Percentiles rank a stretch among this genome's conserved stretches.
These are phyloP conservation scores for Metschnikowia rubicola DNA, from an alignment of 805 yeast species.

Conservation along the genomic window DNA sequence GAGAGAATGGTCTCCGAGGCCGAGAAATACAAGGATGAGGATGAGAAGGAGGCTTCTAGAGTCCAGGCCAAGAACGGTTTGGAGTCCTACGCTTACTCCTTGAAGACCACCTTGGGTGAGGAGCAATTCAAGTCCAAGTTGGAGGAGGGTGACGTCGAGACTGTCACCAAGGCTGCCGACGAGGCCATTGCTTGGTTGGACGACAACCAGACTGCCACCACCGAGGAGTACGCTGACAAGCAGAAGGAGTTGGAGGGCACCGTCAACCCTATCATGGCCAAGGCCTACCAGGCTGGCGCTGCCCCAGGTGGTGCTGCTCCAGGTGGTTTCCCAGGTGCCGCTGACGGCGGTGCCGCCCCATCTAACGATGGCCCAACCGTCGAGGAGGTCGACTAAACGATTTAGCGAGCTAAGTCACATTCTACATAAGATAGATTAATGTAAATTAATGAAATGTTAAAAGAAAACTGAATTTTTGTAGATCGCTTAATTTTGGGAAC, in stretches of 20 bases:
- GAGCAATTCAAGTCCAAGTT: constrained; percentile 62
- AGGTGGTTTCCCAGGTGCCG: constrained; percentile 59
- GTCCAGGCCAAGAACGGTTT: constrained; percentile 91
- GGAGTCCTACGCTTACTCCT: constrained; percentile 92
- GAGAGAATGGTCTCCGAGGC: constrained; percentile 98
- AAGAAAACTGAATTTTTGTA: background rate
- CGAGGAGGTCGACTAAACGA: constrained; percentile 48
- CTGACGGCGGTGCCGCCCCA: constrained; percentile 39
- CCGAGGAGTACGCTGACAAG: constrained; percentile 87
- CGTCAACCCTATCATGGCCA: constrained; percentile 95
- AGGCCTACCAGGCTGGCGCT: constrained; percentile 94
- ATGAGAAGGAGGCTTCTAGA: constrained; percentile 91
- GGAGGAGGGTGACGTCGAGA: constrained; percentile 63
- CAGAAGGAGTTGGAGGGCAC: constrained; percentile 94
- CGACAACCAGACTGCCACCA: constrained; percentile 84
- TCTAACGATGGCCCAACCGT: constrained; percentile 48
- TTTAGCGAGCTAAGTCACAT: constrained; percentile 14
- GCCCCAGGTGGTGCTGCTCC: constrained; percentile 60
- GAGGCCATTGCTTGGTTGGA: constrained; percentile 91
- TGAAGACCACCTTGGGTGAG: constrained; percentile 63
- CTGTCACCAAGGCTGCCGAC: constrained; percentile 74
- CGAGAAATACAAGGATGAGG: constrained; percentile 60
- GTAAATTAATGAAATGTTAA: constrained; percentile 9
- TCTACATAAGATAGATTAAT: constrained; percentile 13
- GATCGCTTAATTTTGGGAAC: background rate